These are phyloP conservation scores for Colletotrichum graminicola DNA, from an alignment of 2,329 filamentous ascomycete genomes.

Conservation along the genomic window DNA sequence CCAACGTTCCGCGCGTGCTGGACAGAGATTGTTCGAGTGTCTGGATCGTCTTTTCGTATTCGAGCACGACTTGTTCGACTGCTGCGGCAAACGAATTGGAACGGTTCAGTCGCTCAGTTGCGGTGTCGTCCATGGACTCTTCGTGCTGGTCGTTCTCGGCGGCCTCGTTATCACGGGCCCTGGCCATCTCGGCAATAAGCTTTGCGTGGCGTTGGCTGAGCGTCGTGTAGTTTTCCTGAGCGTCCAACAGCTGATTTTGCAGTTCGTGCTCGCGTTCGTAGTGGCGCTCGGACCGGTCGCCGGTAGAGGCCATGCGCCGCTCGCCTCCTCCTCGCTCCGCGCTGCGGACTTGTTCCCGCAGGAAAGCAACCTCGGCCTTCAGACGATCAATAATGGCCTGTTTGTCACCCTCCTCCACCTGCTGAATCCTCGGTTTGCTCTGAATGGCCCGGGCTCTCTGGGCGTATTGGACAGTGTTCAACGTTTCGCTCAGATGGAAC, in stretches of 20 bases:
- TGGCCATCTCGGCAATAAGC: slow-evolving; percentile 92
- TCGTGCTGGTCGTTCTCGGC: slow-evolving; percentile 70
- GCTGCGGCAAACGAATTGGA: slow-evolving; percentile 97
- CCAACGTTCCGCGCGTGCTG: slow-evolving; percentile 85
- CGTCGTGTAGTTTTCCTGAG: slow-evolving; percentile 93
- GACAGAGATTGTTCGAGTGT: slow-evolving; percentile 91
- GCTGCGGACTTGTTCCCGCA: slow-evolving; percentile 92
- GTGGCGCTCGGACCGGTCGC: slow-evolving; percentile 81
- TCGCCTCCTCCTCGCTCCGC: slow-evolving; percentile 74
- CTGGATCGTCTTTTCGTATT: slow-evolving; percentile 99
- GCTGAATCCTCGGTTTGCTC: slow-evolving; percentile 96
- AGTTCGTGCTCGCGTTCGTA: slow-evolving; percentile 89
- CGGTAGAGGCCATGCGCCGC: slow-evolving; percentile 64
- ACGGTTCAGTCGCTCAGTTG: slow-evolving; percentile 88
- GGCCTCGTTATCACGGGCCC: slow-evolving; percentile 78
- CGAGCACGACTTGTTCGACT: slow-evolving; percentile 94
- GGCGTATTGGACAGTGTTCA: slow-evolving; percentile 98
- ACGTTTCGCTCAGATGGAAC: slow-evolving; percentile 96
- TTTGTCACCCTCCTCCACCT: slow-evolving; percentile 93
- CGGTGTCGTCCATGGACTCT: slow-evolving; percentile 78
- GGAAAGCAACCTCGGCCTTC: slow-evolving; percentile 91
- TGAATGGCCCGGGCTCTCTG: slow-evolving; percentile 96
- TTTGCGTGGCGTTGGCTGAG: slow-evolving; percentile 95
- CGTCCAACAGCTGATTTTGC: slow-evolving; percentile 92
- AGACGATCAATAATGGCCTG: slow-evolving; percentile 93